Conservation (phyloP, 2,329 filamentous ascomycete species). For the Penicillium crustosum region DNA sequence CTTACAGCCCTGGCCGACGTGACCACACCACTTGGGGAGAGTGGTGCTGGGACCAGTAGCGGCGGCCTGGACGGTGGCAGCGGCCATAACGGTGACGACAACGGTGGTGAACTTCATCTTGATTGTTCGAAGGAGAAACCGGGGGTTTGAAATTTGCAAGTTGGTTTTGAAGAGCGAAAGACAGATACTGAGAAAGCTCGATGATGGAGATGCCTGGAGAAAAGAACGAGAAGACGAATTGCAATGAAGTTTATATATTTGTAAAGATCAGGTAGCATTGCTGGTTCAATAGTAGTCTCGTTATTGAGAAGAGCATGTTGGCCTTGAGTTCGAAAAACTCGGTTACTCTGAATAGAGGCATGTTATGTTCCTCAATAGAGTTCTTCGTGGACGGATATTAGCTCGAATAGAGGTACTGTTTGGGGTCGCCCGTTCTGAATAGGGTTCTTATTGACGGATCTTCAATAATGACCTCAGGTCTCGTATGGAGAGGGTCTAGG, state of each 20-base stretch:
- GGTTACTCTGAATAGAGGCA: constrained; percentile 7
- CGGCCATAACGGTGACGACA: constrained; percentile 44
- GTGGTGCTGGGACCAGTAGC: constrained; percentile 4
- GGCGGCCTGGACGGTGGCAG: constrained; percentile 35
- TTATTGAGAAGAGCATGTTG: background rate
- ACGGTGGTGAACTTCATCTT: constrained; percentile 53
- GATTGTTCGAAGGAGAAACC: constrained; percentile 18
- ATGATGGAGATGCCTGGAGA: constrained; percentile 7
- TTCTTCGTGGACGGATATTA: constrained; percentile 4
- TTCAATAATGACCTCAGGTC: background rate
- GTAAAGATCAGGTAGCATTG: background rate
- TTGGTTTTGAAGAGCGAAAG: constrained; percentile 10
- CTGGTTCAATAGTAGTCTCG: background rate
- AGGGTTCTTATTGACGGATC: background rate
- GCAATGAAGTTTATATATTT: background rate
- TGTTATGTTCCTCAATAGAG: background rate
- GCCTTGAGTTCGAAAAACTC: background rate
- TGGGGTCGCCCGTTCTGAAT: background rate
- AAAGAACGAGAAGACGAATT: background rate
- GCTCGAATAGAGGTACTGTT: background rate
- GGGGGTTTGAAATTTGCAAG: constrained; percentile 7
- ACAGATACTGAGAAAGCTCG: constrained; percentile 14
- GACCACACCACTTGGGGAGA: constrained; percentile 31
- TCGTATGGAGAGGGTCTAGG: background rate
- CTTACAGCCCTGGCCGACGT: constrained; percentile 35